Conservation (phyloP, 305 asterid species). For the Nicotiana rustica region DNA sequence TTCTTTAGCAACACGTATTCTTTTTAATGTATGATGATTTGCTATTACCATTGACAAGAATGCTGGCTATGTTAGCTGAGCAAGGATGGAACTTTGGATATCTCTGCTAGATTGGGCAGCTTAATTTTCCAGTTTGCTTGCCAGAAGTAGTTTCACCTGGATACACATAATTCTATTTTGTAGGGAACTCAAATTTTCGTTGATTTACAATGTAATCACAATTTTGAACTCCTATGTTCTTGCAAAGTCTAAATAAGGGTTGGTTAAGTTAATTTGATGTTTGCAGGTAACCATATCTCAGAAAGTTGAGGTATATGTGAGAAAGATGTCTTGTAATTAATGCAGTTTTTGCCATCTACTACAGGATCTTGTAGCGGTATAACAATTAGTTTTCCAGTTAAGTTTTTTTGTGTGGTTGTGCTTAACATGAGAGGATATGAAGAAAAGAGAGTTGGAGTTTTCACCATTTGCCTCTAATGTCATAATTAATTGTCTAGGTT, state of each 20-base stretch:
- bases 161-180: not conserved
- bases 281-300: not conserved
- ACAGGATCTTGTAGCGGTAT: not conserved
- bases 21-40: not conserved
- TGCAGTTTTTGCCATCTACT: not conserved
- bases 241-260: not conserved
- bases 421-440: not conserved
- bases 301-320: not conserved
- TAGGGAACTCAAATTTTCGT: not conserved
- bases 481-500: not conserved
- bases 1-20: not conserved
- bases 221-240: not conserved
- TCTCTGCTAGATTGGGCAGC: not conserved
- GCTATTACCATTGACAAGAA: not conserved
- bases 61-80: not conserved
- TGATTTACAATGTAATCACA: not conserved
- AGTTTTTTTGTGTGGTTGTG: not conserved
- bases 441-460: not conserved
- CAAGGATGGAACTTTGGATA: not conserved
- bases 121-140: not conserved
- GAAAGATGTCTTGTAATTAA: not conserved
- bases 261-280: not conserved
- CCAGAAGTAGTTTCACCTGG: not conserved
- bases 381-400: not conserved
- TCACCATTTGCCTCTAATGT: not conserved